These are phyloP conservation scores for Globisporangium alternatum DNA, from an alignment of 352 stramenopile genomes.

Conservation along the genomic window DNA sequence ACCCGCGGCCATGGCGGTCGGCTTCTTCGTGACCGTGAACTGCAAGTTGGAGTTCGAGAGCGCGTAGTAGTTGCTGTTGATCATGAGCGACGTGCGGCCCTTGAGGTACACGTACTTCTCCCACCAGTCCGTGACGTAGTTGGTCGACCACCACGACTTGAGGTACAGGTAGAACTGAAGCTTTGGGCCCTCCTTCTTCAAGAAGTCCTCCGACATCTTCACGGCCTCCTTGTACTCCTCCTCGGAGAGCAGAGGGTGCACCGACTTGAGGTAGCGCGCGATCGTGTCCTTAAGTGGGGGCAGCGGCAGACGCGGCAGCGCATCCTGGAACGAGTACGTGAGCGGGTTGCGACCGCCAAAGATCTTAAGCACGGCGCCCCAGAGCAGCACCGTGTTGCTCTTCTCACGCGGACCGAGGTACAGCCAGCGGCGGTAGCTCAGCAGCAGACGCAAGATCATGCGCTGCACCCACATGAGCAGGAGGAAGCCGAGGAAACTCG, in stretches of 20 bases:
- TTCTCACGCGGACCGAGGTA: constrained; percentile 76
- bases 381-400: constrained; percentile 60
- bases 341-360: constrained; percentile 76
- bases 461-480: constrained; percentile 85
- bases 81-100: constrained; percentile 85
- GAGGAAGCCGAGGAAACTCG: constrained; percentile 75
- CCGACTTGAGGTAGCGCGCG: constrained; percentile 89
- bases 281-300: constrained; percentile 93
- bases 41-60: constrained; percentile 63
- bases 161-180: constrained; percentile 90
- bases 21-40: constrained; percentile 61
- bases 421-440: constrained; percentile 88
- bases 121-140: constrained; percentile 91
- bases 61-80: constrained; percentile 93
- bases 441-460: constrained; percentile 71
- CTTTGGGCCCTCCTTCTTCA: constrained; percentile 86
- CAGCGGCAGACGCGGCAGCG: constrained; percentile 91
- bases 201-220: constrained; percentile 79
- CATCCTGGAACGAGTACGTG: constrained; percentile 91
- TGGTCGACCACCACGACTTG: constrained; percentile 88
- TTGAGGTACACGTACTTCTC: constrained; percentile 90
- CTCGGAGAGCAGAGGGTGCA: constrained; percentile 84
- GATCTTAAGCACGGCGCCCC: constrained; percentile 80
- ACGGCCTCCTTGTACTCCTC: constrained; percentile 89
- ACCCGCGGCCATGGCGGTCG: constrained; percentile 56